Evolutionary conservation across 257 asterid genomes (phyloP).

Genomic region (Salvia hispanica): DNA sequence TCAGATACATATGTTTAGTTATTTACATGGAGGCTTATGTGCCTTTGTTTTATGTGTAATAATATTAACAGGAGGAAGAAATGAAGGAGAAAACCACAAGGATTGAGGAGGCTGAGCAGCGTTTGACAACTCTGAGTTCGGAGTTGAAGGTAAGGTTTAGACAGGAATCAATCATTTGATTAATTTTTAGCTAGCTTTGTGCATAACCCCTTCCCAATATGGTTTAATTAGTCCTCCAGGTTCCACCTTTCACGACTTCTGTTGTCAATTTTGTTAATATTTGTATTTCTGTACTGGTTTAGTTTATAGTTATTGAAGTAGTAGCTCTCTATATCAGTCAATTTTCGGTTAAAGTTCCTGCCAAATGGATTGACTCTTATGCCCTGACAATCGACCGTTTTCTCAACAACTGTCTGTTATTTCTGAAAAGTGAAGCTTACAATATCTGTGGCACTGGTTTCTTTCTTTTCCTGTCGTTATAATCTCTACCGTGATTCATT

Average conservation of each 20-base stretch:
- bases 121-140: conserved; percentile 68
- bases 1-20: too few relatives aligned
- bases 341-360: neutral
- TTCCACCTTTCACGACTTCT: too few relatives aligned
- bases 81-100: conserved; percentile 65
- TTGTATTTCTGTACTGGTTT: neutral
- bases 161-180: neutral
- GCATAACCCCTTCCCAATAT: neutral
- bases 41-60: conserved; percentile 27
- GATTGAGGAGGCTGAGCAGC: conserved; percentile 88
- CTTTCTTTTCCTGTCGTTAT: neutral
- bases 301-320: neutral
- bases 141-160: conserved; percentile 72
- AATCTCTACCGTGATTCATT: neutral
- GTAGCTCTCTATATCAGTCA: too few relatives aligned
- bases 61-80: conserved; percentile 71
- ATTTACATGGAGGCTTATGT: neutral
- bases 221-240: neutral
- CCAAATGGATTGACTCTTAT: conserved; percentile 9
- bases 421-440: neutral
- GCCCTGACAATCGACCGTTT: neutral
- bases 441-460: neutral
- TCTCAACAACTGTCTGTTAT: neutral
- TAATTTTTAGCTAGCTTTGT: conserved; percentile 12
- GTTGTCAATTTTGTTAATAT: neutral